These are phyloP conservation scores for Nicotiana otophora DNA, from an alignment of 257 asterid genomes.

Conservation along the genomic window DNA sequence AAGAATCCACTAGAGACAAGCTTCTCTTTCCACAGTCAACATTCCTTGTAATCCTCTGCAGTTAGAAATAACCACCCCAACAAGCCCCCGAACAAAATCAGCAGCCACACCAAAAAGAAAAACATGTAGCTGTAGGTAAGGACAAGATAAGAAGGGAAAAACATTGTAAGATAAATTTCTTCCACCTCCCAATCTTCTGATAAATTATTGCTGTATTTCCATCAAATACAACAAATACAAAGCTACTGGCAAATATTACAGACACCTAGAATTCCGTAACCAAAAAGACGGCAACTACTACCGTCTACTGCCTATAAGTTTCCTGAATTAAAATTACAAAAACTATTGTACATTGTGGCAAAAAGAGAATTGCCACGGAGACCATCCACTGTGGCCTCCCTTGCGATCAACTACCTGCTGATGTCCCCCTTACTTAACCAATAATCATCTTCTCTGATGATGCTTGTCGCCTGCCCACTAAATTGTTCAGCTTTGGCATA, in stretches of 20 bases:
- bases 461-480: constrained; percentile 34
- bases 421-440: constrained; percentile 72
- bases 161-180: background rate
- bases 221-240: constrained; percentile 86
- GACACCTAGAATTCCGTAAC: constrained; percentile 42
- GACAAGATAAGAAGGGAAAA: too few species aligned
- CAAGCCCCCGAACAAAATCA: background rate
- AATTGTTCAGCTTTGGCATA: constrained; percentile 57
- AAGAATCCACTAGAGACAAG: background rate
- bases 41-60: background rate
- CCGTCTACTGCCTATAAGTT: constrained; percentile 41
- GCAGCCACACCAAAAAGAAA: background rate
- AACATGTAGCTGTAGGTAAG: too few species aligned
- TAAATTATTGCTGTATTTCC: constrained; percentile 64
- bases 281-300: constrained; percentile 24
- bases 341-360: constrained; percentile 57
- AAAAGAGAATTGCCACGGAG: constrained; percentile 35
- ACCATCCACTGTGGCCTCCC: constrained; percentile 25
- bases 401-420: constrained; percentile 58
- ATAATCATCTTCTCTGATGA: constrained; percentile 53
- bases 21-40: background rate
- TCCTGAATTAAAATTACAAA: constrained; percentile 39
- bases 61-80: background rate
- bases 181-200: constrained; percentile 31
- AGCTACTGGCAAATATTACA: constrained; percentile 54